Evolutionary conservation across 345 rosid genomes (phyloP).

Genomic region (Bruguiera sexangula): DNA sequence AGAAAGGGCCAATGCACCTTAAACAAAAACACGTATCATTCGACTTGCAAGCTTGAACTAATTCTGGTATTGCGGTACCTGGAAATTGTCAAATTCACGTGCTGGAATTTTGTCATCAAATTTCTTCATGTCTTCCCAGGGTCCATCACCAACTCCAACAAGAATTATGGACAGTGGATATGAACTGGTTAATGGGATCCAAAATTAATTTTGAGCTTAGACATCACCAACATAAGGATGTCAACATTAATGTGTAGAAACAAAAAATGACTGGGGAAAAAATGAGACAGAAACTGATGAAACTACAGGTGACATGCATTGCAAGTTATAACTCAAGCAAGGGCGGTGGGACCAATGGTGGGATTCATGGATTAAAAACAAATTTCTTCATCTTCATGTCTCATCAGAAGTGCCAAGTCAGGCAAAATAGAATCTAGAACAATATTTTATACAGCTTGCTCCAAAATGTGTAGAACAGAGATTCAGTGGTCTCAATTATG

Average conservation of each 20-base stretch:
- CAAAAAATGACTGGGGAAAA: not conserved
- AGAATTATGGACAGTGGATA: conserved; percentile 66
- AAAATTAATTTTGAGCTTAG: not conserved
- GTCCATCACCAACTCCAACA: conserved; percentile 82
- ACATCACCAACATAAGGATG: not conserved
- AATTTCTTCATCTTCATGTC: no score
- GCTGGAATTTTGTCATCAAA: conserved; percentile 72
- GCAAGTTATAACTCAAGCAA: no score
- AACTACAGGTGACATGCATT: no score
- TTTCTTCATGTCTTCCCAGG: conserved; percentile 77
- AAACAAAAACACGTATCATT: not conserved
- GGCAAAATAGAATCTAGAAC: no score
- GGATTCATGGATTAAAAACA: no score
- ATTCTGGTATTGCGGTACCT: conserved; percentile 29
- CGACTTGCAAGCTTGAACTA: not conserved
- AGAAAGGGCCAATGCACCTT: not conserved
- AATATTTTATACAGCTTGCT: no score
- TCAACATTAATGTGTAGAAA: not conserved
- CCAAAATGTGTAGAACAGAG: no score
- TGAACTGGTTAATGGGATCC: conserved; percentile 28
- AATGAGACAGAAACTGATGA: not conserved
- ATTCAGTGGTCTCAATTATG: no score
- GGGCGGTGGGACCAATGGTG: no score
- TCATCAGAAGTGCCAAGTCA: no score
- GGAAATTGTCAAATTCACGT: conserved; percentile 73